Evolutionary conservation across 768 basidiomycete species (phyloP), one percentile per base, ranked within the genome.

Genomic region (Rhodotorula taiwanensis): DNA sequence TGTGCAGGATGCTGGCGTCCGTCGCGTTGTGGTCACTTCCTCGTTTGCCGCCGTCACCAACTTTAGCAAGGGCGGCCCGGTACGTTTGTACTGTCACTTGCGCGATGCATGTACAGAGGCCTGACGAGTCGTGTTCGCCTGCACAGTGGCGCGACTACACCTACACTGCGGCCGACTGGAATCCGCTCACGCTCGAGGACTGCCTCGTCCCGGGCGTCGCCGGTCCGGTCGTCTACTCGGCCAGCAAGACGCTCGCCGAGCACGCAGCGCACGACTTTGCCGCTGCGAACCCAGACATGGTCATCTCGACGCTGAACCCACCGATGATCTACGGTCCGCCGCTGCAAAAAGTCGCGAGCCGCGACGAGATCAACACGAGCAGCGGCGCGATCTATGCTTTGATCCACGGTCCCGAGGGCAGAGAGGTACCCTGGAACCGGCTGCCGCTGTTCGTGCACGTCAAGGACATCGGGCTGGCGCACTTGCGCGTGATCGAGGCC

Each of bases 281-380:
- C 18, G 36, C 36, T 16, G 47, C 50, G 13, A 41, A 58, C 31
- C 30, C 64, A 41, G 64, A 27, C 31, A 60, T 69, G 23, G 50
- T 60, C 25, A 57, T 72, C 34, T 58, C 52, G 16, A 43, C 66
- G 15, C 21, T 72, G 9, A 66, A 66, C 58, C 72, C 72, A 25
- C 72, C 72, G 23, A 72, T 72, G 72, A 71, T 72, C 59, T 72
- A 71, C 45, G 70, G 70, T 10, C 53, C 65, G 14, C 65, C 70
- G 8, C 41, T 71, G 1, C 72, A 71, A n/a, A 36, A 48, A 7
- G 54, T 71, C 30, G 43, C 44, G 31, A 34, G 48, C 15, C 53
- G 36, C 10, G 39, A 33, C 20, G 70, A 58, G 28, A 34, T 72
- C 62, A 72, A 72, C 60, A 72, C 72, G 30, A 62, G 59, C 10